These are phyloP conservation scores for Diaporthe sp. DNA, from an alignment of 2,329 filamentous ascomycete genomes.

Conservation along the genomic window DNA sequence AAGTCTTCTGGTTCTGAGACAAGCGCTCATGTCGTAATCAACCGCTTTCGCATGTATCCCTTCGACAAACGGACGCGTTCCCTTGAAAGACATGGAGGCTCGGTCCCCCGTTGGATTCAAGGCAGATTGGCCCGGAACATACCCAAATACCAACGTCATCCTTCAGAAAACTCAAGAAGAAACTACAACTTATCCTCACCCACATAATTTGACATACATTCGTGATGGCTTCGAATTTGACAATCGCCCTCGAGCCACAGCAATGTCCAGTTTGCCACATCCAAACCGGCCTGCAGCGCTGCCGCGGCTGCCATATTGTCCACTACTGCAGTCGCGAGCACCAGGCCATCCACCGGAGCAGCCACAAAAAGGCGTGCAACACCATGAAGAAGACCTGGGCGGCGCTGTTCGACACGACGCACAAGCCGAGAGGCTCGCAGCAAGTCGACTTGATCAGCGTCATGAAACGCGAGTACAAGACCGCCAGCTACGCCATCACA, in stretches of 20 bases:
- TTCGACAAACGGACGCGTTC: neutral
- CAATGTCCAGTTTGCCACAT: neutral
- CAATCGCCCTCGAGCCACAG: neutral
- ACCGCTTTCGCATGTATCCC: too few species aligned
- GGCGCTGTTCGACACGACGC: conserved; percentile 45
- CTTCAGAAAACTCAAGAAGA: too few species aligned
- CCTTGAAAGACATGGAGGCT: neutral
- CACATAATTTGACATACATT: neutral
- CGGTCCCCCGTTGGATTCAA: neutral
- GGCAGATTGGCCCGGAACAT: neutral
- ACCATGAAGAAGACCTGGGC: conserved; percentile 43
- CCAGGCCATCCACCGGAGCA: conserved; percentile 43
- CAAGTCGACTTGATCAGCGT: neutral
- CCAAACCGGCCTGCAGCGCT: neutral
- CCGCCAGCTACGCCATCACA: conserved; percentile 48
- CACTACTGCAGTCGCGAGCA: conserved; percentile 48
- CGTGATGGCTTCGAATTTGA: neutral
- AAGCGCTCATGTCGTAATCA: too few species aligned
- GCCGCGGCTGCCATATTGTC: conserved; percentile 28
- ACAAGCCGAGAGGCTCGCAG: conserved; percentile 41
- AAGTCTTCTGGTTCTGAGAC: too few species aligned
- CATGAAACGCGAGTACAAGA: conserved; percentile 52
- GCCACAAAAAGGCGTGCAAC: conserved; percentile 47
- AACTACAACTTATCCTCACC: too few species aligned
- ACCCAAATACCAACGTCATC: too few species aligned